Evolutionary conservation across 768 basidiomycete genomes (phyloP).

Genomic region (Pleurotus cornucopiae): DNA sequence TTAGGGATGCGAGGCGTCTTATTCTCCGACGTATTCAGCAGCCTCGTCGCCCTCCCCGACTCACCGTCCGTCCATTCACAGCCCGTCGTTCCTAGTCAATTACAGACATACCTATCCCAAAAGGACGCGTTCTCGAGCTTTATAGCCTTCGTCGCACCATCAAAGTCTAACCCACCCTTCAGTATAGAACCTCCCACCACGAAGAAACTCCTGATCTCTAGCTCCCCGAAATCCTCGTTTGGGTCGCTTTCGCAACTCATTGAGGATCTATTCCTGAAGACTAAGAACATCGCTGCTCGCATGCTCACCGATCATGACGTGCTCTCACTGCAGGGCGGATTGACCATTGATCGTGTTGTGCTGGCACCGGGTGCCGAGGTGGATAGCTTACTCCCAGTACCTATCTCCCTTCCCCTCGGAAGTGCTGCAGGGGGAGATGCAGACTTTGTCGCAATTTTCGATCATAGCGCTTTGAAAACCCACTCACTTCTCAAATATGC

Average conservation of each 20-base stretch:
- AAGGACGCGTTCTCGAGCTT: constrained; percentile 42
- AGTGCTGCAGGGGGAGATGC: constrained; percentile 39
- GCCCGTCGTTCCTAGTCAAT: constrained; percentile 53
- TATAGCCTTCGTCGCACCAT: constrained; percentile 17
- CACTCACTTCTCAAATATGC: constrained; percentile 70
- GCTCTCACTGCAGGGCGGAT: constrained; percentile 68
- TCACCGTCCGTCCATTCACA: constrained; percentile 47
- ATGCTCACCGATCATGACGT: constrained; percentile 70
- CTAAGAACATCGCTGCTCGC: constrained; percentile 49
- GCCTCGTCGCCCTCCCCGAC: constrained; percentile 37
- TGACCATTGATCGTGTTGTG: constrained; percentile 66
- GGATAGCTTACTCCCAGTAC: constrained; percentile 44
- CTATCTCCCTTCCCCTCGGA: constrained; percentile 54
- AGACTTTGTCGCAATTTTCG: constrained; percentile 74
- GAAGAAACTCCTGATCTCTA: constrained; percentile 65
- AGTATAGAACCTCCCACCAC: constrained; percentile 25
- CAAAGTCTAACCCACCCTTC: neutral
- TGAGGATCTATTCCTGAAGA: constrained; percentile 53
- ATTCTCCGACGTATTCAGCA: constrained; percentile 68
- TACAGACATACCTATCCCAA: constrained; percentile 44
- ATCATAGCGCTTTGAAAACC: constrained; percentile 72
- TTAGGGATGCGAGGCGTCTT: constrained; percentile 58
- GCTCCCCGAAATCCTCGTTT: constrained; percentile 51
- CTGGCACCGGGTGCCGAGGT: constrained; percentile 43
- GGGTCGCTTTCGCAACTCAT: constrained; percentile 53